Evolutionary conservation across 73 alveolate species (phyloP).

Genomic region (Durusdinium trenchii): DNA sequence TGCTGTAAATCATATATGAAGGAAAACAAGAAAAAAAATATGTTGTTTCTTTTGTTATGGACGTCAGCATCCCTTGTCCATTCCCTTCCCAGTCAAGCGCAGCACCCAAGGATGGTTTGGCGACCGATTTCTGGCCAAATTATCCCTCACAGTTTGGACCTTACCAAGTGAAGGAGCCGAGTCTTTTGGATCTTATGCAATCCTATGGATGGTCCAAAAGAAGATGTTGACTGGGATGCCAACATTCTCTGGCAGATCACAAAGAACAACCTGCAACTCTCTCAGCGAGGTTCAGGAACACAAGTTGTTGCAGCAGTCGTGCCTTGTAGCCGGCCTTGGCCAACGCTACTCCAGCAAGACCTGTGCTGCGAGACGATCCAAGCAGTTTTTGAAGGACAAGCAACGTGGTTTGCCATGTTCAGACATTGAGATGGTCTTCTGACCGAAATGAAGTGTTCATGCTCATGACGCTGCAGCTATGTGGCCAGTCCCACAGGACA

Average conservation of each 20-base stretch:
- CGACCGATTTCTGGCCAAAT: constrained; percentile 38
- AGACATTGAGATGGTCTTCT: too few species aligned
- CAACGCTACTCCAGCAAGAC: constrained; percentile 35
- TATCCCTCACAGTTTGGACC: constrained; percentile 45
- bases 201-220: not conserved
- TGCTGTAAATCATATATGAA: too few species aligned
- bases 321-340: constrained; percentile 58
- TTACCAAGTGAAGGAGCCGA: not conserved
- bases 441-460: too few species aligned
- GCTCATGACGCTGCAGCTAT: not conserved
- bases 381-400: not conserved
- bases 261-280: not conserved
- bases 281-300: not conserved
- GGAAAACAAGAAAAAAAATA: too few species aligned
- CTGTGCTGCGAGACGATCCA: not conserved
- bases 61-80: not conserved
- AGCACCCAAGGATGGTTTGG: constrained; percentile 10
- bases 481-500: constrained; percentile 26
- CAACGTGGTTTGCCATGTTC: too few species aligned
- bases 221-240: not conserved
- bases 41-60: too few species aligned
- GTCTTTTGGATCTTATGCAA: not conserved
- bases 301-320: not conserved
- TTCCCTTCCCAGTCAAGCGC: not conserved
- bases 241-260: not conserved